These are phyloP conservation scores for Cryptomeria japonica DNA, from an alignment of 75 land plant species.

Conservation along the genomic window DNA sequence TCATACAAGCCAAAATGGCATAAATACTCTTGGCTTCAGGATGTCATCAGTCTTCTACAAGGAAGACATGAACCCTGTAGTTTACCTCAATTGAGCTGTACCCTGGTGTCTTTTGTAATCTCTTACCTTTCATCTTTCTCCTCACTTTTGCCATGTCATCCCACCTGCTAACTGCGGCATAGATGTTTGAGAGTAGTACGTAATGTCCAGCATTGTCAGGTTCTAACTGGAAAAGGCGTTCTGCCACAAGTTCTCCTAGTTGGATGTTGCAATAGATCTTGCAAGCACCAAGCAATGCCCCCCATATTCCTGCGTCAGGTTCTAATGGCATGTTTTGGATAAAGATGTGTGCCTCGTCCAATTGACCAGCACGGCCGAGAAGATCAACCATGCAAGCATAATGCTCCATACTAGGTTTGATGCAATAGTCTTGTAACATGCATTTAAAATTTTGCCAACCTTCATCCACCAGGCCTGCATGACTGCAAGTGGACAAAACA, in stretches of 20 bases:
- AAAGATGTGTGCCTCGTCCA: slow-evolving; percentile 26
- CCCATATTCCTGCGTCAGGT: slow-evolving; percentile 39
- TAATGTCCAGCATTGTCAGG: background rate
- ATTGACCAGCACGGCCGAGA: slow-evolving; percentile 28
- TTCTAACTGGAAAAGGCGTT: background rate
- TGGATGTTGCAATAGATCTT: slow-evolving; percentile 26
- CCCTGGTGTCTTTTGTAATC: background rate
- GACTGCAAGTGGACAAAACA: slow-evolving; percentile 34
- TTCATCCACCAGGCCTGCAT: slow-evolving; percentile 37
- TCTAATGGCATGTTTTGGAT: slow-evolving; percentile 37
- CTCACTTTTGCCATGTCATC: slow-evolving; percentile 3
- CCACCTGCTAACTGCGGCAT: background rate
- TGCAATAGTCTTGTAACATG: slow-evolving; percentile 16
- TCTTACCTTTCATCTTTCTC: background rate
- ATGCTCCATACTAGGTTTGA: slow-evolving; percentile 38
- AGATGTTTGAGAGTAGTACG: background rate
- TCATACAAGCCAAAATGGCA: background rate
- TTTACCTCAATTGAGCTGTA: background rate
- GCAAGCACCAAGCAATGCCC: slow-evolving; percentile 38
- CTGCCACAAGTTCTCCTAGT: slow-evolving; percentile 29
- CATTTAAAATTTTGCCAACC: slow-evolving; percentile 15
- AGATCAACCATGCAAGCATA: slow-evolving; percentile 52
- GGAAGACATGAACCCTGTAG: background rate
- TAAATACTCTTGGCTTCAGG: background rate
- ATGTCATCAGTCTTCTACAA: background rate